Conservation (phyloP, 169 alveolate genomes). For the Plasmodium sp. region DNA sequence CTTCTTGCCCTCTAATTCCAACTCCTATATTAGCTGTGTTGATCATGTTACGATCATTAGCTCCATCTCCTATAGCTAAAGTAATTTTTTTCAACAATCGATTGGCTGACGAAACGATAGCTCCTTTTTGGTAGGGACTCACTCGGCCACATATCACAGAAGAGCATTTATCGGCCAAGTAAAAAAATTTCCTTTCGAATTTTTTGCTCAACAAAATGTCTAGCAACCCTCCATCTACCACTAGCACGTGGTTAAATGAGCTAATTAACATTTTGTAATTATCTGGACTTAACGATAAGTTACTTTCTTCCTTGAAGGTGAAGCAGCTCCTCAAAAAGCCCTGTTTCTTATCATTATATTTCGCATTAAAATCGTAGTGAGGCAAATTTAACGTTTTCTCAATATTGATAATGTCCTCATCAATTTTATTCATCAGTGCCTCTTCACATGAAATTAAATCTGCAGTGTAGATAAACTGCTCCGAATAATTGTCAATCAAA, state of each 20-base stretch:
- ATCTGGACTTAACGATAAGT: slow-evolving; percentile 42
- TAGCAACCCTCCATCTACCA: slow-evolving; percentile 54
- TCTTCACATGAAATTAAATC: slow-evolving; percentile 49
- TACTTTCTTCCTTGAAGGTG: background rate
- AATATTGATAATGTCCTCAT: slow-evolving; percentile 44
- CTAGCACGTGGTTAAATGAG: slow-evolving; percentile 34
- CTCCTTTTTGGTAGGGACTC: slow-evolving; percentile 85
- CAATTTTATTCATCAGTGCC: slow-evolving; percentile 38
- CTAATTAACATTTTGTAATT: slow-evolving; percentile 6
- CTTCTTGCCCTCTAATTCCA: slow-evolving; percentile 98
- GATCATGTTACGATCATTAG: slow-evolving; percentile 99
- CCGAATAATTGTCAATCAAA: slow-evolving; percentile 78
- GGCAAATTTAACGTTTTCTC: slow-evolving; percentile 52
- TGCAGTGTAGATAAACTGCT: slow-evolving; percentile 68
- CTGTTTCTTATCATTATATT: background rate
- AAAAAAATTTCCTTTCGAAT: slow-evolving; percentile 76
- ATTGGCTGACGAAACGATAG: slow-evolving; percentile 87
- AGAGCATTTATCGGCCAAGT: slow-evolving; percentile 74
- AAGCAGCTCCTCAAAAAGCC: slow-evolving; percentile 3
- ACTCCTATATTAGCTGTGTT: slow-evolving; percentile 98
- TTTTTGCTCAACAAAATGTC: slow-evolving; percentile 39
- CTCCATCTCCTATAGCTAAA: slow-evolving; percentile 98
- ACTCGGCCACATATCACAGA: slow-evolving; percentile 80
- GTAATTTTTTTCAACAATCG: slow-evolving; percentile 85
- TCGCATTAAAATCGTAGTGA: slow-evolving; percentile 41